Percentiles rank a stretch among this genome's conserved stretches.
Evolutionary conservation across 768 basidiomycete genomes (phyloP).

Genomic region (Suillus clintonianus): DNA sequence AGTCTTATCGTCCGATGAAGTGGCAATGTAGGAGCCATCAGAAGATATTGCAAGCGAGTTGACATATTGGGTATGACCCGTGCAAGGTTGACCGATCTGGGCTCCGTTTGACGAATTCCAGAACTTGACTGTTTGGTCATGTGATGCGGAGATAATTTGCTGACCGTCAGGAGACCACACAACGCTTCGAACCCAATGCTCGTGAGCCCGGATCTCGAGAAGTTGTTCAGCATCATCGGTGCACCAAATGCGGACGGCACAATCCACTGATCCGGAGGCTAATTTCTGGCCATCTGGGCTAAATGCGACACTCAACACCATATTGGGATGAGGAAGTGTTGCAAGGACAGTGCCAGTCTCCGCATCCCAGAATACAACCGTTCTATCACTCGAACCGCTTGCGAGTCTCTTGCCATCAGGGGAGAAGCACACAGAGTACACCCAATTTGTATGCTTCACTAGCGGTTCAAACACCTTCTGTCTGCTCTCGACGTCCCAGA

Average conservation of each 20-base stretch:
- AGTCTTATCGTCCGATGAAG: constrained; percentile 85
- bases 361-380: neutral
- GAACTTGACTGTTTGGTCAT: too few relatives aligned
- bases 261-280: neutral
- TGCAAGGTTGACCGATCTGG: neutral
- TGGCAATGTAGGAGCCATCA: constrained; percentile 77
- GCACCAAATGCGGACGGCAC: neutral
- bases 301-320: neutral
- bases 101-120: too few relatives aligned
- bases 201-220: neutral
- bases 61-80: neutral
- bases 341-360: constrained; percentile 6
- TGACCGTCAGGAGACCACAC: neutral
- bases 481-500: constrained; percentile 25
- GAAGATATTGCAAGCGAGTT: constrained; percentile 37
- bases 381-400: neutral
- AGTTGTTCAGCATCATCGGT: neutral
- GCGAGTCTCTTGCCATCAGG: neutral
- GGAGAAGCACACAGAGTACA: constrained; percentile 19
- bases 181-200: neutral
- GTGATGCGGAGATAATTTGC: neutral
- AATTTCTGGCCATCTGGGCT: neutral
- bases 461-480: constrained; percentile 24
- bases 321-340: neutral
- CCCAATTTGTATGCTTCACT: constrained; percentile 24